A percentile compares a stretch with the other conserved stretches of the same genome.
Evolutionary conservation across 129 eudicot genomes (phyloP).

Genomic region (Centrapalus pauciflorus): DNA sequence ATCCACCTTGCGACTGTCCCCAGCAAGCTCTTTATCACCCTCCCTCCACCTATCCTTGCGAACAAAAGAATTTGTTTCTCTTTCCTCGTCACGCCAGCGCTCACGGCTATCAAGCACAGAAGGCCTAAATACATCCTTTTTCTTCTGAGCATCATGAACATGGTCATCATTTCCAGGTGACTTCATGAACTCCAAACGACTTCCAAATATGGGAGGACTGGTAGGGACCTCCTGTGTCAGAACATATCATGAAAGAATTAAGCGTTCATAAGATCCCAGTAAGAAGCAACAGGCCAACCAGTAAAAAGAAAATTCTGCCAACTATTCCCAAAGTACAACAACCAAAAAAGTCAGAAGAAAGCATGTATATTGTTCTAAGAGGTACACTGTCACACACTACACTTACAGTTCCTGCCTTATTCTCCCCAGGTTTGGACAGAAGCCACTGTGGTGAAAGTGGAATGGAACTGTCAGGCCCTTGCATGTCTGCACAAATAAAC

Average conservation of each 20-base stretch:
- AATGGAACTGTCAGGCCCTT: conserved; percentile 62
- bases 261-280: background rate
- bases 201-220: conserved; percentile 41
- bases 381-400: conserved; percentile 50
- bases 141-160: conserved; percentile 47
- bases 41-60: conserved; percentile 89
- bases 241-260: background rate
- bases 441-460: conserved; percentile 99
- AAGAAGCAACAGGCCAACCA: background rate
- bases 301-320: background rate
- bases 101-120: conserved; percentile 80
- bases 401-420: conserved; percentile 50
- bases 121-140: conserved; percentile 84
- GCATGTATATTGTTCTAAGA: background rate
- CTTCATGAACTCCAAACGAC: conserved; percentile 37
- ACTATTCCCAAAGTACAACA: background rate
- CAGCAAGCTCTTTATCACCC: conserved; percentile 57
- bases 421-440: conserved; percentile 83
- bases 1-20: conserved; percentile 60
- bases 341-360: background rate
- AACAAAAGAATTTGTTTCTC: conserved; percentile 59
- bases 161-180: conserved; percentile 49
- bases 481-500: conserved; percentile 51
- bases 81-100: conserved; percentile 96
- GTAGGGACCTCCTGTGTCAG: conserved; percentile 54